These are phyloP conservation scores for Coemansia sp. DNA, from an alignment of 192 early-diverging fungal genomes.

Conservation along the genomic window DNA sequence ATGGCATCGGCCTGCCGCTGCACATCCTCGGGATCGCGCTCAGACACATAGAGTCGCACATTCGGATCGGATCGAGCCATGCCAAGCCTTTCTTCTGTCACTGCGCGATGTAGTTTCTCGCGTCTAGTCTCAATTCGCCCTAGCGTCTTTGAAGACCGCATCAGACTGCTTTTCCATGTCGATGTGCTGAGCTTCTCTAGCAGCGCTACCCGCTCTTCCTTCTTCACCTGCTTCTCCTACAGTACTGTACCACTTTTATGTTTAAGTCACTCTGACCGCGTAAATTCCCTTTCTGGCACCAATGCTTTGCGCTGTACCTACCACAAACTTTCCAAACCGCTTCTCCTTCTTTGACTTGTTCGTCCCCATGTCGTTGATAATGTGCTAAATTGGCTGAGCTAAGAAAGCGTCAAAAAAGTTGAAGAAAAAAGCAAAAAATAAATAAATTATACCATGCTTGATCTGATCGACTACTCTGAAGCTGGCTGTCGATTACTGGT, in stretches of 20 bases:
- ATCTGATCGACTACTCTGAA: not conserved
- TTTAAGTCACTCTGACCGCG: too few relatives aligned
- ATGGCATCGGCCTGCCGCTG: slow-evolving; percentile 19
- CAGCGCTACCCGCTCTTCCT: slow-evolving; percentile 67
- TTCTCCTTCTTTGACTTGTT: slow-evolving; percentile 69
- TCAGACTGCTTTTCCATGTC: slow-evolving; percentile 65
- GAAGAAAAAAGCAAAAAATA: slow-evolving; percentile 1
- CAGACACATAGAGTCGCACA: slow-evolving; percentile 60
- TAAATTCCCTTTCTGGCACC: too few relatives aligned
- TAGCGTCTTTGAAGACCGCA: slow-evolving; percentile 69
- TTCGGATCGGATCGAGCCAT: slow-evolving; percentile 58
- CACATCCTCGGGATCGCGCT: slow-evolving; percentile 52
- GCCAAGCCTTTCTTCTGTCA: slow-evolving; percentile 66
- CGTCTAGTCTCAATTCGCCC: slow-evolving; percentile 67
- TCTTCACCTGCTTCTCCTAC: slow-evolving; percentile 76
- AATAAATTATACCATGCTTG: slow-evolving; percentile 1
- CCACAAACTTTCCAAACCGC: slow-evolving; percentile 77
- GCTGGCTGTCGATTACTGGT: not conserved
- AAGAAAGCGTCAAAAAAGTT: not conserved
- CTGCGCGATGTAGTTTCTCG: slow-evolving; percentile 67
- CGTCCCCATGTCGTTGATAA: slow-evolving; percentile 39
- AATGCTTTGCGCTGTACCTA: slow-evolving; percentile 15
- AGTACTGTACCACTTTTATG: not conserved
- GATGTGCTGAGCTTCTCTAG: slow-evolving; percentile 64
- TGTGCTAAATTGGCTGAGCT: not conserved